Evolutionary conservation across 306 rosid genomes (phyloP), one percentile per base, ranked within the genome.

Genomic region (Pterocarpus macrocarpus): DNA sequence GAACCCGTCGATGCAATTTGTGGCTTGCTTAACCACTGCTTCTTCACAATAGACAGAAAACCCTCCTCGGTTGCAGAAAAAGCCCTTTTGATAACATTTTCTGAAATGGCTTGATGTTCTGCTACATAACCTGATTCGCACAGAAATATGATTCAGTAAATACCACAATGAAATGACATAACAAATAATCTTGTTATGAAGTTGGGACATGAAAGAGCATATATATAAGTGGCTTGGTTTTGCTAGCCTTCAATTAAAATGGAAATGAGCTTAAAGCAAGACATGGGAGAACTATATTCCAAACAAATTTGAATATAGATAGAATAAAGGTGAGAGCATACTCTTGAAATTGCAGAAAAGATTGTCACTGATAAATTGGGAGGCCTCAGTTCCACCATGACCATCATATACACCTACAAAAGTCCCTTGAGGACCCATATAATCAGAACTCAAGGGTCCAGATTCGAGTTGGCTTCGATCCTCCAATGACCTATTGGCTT

Each of bases 381-480:
- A 87, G 52, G 97, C 98, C 47, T 90, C 90, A 1, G 90, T 34
- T 62, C 98, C 98, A 64, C 96, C 98, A 80, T 94, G 98, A 28
- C 98, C 97, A 61, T 94, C 98, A 75, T 94, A 89, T 8, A 94
- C 89, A 4, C 98, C 98, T 3, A 92, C 38, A 12, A 90, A 90
- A 52, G 94, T 90, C 69, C 98, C 98, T 38, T 69, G 88, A 66
- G 94, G 90, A 72, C 90, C 95, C 5, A 84, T 71, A 50, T 65
- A 55, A 3, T 81, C 84, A 36, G 81, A 81, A 80, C 90, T 87
- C 86, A 94, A 74, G 2, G 87, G 90, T 77, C 98, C 98, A 61
- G 98, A 89, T 85, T 90, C 96, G 14, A 94, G 82, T 69, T 87
- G 97, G 85, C 95, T 88, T 47, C 85, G 87, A 88, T 94, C 98